Evolutionary conservation across 2,329 filamentous ascomycete species (phyloP).

Genomic region (Scedosporium apiospermum): DNA sequence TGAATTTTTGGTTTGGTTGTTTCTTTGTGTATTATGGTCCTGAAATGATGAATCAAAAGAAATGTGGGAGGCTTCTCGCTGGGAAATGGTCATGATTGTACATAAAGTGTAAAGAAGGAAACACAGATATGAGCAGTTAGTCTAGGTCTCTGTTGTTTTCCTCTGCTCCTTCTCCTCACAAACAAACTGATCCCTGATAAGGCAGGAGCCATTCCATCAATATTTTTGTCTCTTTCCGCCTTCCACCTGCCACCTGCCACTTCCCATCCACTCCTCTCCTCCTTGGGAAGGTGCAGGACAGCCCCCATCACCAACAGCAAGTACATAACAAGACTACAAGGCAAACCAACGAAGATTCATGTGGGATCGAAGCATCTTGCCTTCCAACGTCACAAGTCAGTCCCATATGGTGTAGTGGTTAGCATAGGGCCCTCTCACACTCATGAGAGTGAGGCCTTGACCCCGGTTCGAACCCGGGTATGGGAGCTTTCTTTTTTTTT

Average conservation of each 20-base stretch:
- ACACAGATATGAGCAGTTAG: neutral
- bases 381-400: neutral
- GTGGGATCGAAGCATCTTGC: neutral
- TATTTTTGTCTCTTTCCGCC: neutral
- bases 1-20: neutral
- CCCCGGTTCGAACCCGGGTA: conserved; percentile 5
- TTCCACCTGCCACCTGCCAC: too few species aligned
- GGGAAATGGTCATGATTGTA: neutral
- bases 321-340: neutral
- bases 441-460: neutral
- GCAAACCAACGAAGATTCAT: neutral
- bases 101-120: neutral
- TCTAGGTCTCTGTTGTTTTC: too few species aligned
- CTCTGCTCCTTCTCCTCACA: neutral
- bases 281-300: neutral
- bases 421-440: conserved; percentile 6
- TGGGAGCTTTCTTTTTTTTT: neutral
- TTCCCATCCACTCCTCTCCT: too few species aligned
- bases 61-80: too few species aligned
- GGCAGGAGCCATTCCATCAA: neutral
- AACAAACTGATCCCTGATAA: neutral
- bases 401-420: conserved; percentile 7
- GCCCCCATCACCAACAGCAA: neutral
- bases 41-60: neutral
- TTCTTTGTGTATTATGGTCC: neutral